Evolutionary conservation across 495 filamentous ascomycete genomes (phyloP), one percentile per base, ranked within the genome.

Genomic region (Parathielavia hyrcaniae): DNA sequence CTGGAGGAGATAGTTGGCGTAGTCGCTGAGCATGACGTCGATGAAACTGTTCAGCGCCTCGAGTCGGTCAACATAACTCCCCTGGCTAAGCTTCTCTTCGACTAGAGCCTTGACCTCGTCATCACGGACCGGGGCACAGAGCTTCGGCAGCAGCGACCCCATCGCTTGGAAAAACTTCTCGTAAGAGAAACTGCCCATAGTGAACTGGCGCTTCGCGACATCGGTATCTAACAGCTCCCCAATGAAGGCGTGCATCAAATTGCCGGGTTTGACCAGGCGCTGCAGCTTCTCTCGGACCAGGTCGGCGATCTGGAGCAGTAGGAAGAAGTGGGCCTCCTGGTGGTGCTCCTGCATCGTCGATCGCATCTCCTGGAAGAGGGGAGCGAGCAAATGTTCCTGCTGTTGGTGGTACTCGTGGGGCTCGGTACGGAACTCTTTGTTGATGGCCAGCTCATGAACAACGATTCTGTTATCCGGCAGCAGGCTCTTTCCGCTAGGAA

Each of bases 131-230:
- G 95, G 93, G 5, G 93, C 91, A 69, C 93, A 98, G 19, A 98
- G 86, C 64, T 88, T 88, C 16, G 95, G 95, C n/a, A 98, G 77
- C 40, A 98, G 84, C 38, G 79, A 80, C 34, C 85, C 84, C 83
- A 97, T 95, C 60, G 92, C 91, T 3, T 83, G 77, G 74, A 97
- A 97, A 74, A 98, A 96, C 19, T 82, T 85, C 62, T 92, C 86
- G 68, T 97, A 96, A 0, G 95, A 96, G 69, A 97, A 98, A 47
- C 83, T 81, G 14, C 93, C 91, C 47, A 81, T 83, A 32, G 79
- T 77, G 61, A 90, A 90, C 64, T 97, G 90, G 40, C 80, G 82
- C 39, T 81, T 75, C 40, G 96, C 85, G 47, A 89, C 74, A 16
- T 88, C 83, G 3, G 84, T 84, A 62, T 97, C 95, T 17, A 97